Base-by-base conservation (phyloP, 2,329 filamentous ascomycete genomes). In the Colletotrichum salicis region DNA sequence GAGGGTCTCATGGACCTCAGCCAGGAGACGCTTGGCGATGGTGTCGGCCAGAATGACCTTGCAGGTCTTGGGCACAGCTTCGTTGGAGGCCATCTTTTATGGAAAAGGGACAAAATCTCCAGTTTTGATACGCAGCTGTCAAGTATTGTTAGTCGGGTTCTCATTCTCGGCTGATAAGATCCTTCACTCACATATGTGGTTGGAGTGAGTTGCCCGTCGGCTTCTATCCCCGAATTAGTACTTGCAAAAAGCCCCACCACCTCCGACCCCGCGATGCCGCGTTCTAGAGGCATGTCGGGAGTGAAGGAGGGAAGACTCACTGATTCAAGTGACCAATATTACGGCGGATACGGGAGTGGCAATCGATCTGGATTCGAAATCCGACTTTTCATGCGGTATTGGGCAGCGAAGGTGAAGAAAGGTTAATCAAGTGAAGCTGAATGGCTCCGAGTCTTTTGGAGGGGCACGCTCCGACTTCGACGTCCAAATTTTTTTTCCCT, bases 31-130 rank as follows among this genome's bases (percentile, higher is more conserved):
- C 84, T 95, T 96, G 76, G 95, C 94, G 78, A 99, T 95, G 76
- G 92, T 93, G 76, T 93, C 93, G 71, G 96, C 94, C 76, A 97
- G 90, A 78, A 98, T 89, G 81, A 98, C 95, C 89, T 97, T 98
- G 90, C 96, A 98, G 79, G 93, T 90, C 83, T 90, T 90, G 77
- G 86, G 88, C 19, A 85, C 82, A 27, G 85, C 82, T 60, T 81
- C 79, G 66, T 81, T 76, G 19, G 83, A 77, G 59, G 84, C 80
- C 85, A 86, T 86, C 24, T 29, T 29, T 54, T 54, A 29, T 22
- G 27, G 52, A 54, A 22, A 55, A 15, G 29, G 19, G 35, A 12
- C 37, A 41, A 8, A 41, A 29, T 29, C 24, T 58, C 58, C 41
- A 15, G 41, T 35, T 24, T 51, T 22, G 13, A 27, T 51, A 51